These are phyloP conservation scores for Yamagishiella unicocca DNA, from an alignment of 139 green algal species.

Conservation along the genomic window DNA sequence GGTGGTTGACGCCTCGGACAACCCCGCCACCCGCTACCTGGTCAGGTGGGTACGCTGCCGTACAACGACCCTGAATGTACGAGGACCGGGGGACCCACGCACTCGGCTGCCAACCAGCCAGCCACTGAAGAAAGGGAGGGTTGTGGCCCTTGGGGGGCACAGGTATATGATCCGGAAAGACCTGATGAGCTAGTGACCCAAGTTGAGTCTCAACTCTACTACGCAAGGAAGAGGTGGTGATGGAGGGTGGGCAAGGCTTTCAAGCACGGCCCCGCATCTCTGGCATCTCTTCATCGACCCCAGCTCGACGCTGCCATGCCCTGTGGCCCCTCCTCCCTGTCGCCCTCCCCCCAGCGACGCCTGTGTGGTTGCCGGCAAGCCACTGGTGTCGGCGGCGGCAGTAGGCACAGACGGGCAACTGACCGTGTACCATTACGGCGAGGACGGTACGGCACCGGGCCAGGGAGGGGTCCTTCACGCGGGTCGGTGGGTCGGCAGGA, in stretches of 20 bases:
- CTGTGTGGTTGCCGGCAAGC: slow-evolving; percentile 75
- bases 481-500: too few relatives aligned
- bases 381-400: slow-evolving; percentile 92
- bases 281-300: too few relatives aligned
- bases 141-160: too few relatives aligned
- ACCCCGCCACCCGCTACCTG: slow-evolving; percentile 94
- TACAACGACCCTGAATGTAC: too few relatives aligned
- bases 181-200: too few relatives aligned
- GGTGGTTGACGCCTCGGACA: slow-evolving; percentile 95
- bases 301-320: too few relatives aligned
- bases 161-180: too few relatives aligned
- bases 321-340: neutral
- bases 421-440: slow-evolving; percentile 89
- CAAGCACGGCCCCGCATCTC: too few relatives aligned
- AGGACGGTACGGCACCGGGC: slow-evolving; percentile 72
- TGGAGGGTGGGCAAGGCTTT: neutral
- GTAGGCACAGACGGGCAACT: slow-evolving; percentile 95
- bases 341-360: slow-evolving; percentile 72
- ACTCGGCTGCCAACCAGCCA: too few relatives aligned
- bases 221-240: neutral
- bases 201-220: too few relatives aligned
- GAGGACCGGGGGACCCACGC: neutral
- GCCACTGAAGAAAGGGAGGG: too few relatives aligned
- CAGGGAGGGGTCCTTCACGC: too few relatives aligned
- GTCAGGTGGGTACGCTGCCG: slow-evolving; percentile 81